Conservation (phyloP, 2,329 filamentous ascomycete species). For the Penicillium fuscoglaucum region DNA sequence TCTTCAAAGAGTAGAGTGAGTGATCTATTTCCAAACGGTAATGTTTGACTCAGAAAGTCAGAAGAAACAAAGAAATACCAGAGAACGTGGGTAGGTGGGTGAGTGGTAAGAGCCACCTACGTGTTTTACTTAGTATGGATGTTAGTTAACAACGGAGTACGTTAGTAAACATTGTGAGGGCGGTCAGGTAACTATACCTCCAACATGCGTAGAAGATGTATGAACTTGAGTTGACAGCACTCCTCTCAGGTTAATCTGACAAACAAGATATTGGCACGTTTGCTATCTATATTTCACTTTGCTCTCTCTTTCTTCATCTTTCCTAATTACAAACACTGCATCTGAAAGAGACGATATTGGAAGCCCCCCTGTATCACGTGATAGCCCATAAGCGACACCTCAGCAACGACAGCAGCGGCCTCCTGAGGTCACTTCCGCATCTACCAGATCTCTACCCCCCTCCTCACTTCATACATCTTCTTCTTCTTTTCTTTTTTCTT, state of each 20-base stretch:
- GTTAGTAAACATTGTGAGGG: background rate
- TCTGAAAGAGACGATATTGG: background rate
- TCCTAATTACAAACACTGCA: background rate
- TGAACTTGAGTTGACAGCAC: background rate
- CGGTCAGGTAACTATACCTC: conserved; percentile 1
- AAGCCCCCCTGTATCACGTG: conserved; percentile 35
- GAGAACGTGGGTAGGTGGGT: background rate
- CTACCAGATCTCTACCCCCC: conserved; percentile 28
- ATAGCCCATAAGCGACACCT: conserved; percentile 42
- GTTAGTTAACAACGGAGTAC: no score
- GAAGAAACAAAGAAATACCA: background rate
- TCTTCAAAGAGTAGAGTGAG: background rate
- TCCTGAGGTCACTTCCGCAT: conserved; percentile 45
- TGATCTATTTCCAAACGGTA: background rate
- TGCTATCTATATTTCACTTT: background rate
- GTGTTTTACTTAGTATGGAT: background rate
- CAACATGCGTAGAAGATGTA: background rate
- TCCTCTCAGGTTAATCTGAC: background rate
- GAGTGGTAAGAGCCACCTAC: background rate
- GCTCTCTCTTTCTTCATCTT: background rate
- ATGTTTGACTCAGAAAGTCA: background rate
- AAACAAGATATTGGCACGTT: background rate
- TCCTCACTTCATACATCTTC: conserved; percentile 19
- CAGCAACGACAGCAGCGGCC: conserved; percentile 41
- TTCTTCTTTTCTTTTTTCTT: conserved; percentile 23